Percentiles rank a stretch among this genome's conserved stretches.
phyloP scores from a whole-genome alignment of 495 filamentous ascomycete genomes.

The Echria macrotheca region DNA sequence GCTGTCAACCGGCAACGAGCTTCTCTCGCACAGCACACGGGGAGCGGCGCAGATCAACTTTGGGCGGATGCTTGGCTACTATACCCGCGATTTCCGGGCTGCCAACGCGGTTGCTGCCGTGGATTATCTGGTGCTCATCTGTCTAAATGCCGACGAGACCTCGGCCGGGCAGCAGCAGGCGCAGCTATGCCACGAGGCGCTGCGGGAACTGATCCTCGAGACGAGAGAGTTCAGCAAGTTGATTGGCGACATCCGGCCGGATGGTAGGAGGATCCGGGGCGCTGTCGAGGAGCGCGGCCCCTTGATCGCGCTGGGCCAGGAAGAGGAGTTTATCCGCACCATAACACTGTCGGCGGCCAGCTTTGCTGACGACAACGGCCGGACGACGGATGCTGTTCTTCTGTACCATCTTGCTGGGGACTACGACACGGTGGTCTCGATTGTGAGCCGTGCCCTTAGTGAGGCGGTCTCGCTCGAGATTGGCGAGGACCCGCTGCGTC shows the following conservation, averaged over 20 bases:
- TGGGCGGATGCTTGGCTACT: slow-evolving; percentile 84
- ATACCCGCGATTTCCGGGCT: slow-evolving; percentile 90
- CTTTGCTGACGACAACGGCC: slow-evolving; percentile 88
- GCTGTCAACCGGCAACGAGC: slow-evolving; percentile 60
- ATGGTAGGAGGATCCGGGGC: slow-evolving; percentile 77
- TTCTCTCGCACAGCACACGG: slow-evolving; percentile 63
- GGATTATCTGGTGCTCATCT: slow-evolving; percentile 90
- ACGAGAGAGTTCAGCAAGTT: slow-evolving; percentile 90
- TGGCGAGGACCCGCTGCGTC: slow-evolving; percentile 64
- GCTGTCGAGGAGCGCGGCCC: slow-evolving; percentile 83
- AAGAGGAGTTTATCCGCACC: slow-evolving; percentile 75
- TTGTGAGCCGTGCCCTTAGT: slow-evolving; percentile 85
- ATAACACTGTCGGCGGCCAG: slow-evolving; percentile 87
- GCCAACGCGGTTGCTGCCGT: slow-evolving; percentile 80
- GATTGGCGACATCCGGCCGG: slow-evolving; percentile 80
- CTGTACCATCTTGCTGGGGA: slow-evolving; percentile 92
- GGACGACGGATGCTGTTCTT: slow-evolving; percentile 86
- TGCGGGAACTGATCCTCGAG: slow-evolving; percentile 93
- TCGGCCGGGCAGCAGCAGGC: slow-evolving; percentile 71
- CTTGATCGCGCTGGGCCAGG: slow-evolving; percentile 71
- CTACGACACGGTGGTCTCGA: slow-evolving; percentile 82
- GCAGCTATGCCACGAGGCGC: slow-evolving; percentile 80
- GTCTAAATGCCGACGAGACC: slow-evolving; percentile 79
- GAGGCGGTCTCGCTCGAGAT: slow-evolving; percentile 79
- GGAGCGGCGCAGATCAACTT: slow-evolving; percentile 89